Evolutionary conservation across 2,329 filamentous ascomycete genomes (phyloP), one percentile per base, ranked within the genome.

Genomic region (Byssochlamys sp.): DNA sequence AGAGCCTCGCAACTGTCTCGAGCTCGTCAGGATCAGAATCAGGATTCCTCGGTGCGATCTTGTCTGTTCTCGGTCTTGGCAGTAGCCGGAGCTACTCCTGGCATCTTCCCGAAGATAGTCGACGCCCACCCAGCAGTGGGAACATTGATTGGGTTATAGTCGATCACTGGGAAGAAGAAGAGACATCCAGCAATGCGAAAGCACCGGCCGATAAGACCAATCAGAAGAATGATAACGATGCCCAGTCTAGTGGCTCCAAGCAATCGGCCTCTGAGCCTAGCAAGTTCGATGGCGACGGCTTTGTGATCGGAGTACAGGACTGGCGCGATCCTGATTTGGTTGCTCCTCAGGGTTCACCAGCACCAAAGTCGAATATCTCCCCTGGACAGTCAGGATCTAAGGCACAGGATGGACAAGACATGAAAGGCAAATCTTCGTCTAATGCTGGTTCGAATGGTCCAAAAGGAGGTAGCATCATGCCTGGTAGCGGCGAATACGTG

Each of bases 301-400:
- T 91, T 68, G 81, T 88, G 51, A 91, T 92, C 65, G 89, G 89
- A n/a, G 84, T 91, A 11, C 88, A 94, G 63, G 89, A 94, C 68
- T 92, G 89, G 89, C 82, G 89, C 63, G 89, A 94, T 69, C 87
- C 88, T 4, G 88, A 90, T 68, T 75, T 90, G 19, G 77, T 90
- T 25, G 79, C 78, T 1, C 69, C 74, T 45, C 71, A 72, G 53
- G 67, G 62, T 58, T 69, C 62, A 35, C 57, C 60, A 28, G 58
- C 62, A 25, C 58, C 60, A 19, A 62, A 59, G n/a, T 63, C 64
- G 48, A 73, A 60, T 59, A 63, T 59, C 26, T 56, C 61, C 29
- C 54, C 64, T 31, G 64, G 61, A 25, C 65, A 69, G 45, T 63
- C 67, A 25, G 57, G 57, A 12, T 62, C 61, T 12, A 76, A 74